phyloP scores from a whole-genome alignment of 208 protist species.

The Leishmania gerbilli region DNA sequence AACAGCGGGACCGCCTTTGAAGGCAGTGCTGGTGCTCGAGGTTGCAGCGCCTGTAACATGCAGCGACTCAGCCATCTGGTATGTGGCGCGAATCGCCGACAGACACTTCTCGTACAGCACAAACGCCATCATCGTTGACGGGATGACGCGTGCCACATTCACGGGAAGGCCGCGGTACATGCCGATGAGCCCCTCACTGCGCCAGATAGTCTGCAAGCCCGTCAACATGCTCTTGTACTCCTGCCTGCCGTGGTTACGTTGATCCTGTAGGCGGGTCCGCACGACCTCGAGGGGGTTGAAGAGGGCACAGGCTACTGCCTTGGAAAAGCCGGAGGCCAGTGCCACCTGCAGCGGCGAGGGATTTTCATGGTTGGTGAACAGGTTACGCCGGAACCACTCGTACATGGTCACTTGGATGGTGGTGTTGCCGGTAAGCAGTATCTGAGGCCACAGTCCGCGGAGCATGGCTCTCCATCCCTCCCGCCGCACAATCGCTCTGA shows the following conservation, averaged over 20 bases:
- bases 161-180: slow-evolving; percentile 82
- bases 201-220: slow-evolving; percentile 72
- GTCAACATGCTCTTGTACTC: slow-evolving; percentile 63
- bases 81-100: slow-evolving; percentile 37
- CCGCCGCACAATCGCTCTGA: slow-evolving; percentile 42
- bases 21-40: not conserved
- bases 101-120: slow-evolving; percentile 85
- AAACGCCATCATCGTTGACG: slow-evolving; percentile 77
- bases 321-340: slow-evolving; percentile 65
- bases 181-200: slow-evolving; percentile 65
- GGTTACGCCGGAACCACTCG: slow-evolving; percentile 70
- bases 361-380: slow-evolving; percentile 60
- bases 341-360: slow-evolving; percentile 66
- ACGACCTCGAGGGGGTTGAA: slow-evolving; percentile 90
- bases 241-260: slow-evolving; percentile 43
- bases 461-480: slow-evolving; percentile 77
- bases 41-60: slow-evolving; percentile 2
- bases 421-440: slow-evolving; percentile 76
- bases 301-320: slow-evolving; percentile 60
- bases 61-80: slow-evolving; percentile 25
- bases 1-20: not conserved
- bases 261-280: slow-evolving; percentile 79
- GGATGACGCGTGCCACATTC: slow-evolving; percentile 81
- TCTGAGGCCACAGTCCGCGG: slow-evolving; percentile 71
- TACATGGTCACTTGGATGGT: slow-evolving; percentile 86